Evolutionary conservation across 345 rosid genomes (phyloP).

Genomic region (Acer negundo): DNA sequence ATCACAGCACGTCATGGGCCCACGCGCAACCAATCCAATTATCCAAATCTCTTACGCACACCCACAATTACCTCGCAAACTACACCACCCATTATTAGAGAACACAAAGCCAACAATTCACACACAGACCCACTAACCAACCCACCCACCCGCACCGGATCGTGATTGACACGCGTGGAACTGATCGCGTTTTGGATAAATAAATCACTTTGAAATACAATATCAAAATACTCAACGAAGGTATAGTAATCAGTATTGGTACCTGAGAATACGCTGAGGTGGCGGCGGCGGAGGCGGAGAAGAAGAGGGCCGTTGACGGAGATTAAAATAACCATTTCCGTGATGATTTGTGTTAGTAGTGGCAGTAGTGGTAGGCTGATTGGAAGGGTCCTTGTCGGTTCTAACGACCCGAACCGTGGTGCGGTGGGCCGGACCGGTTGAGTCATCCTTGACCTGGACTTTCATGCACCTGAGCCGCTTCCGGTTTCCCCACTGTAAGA

Average conservation of each 20-base stretch:
- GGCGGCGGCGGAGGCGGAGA: constrained; percentile 47
- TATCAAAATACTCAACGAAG: not conserved
- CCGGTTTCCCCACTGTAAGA: constrained; percentile 76
- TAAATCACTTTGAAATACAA: not conserved
- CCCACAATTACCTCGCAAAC: not conserved
- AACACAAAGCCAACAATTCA: not conserved
- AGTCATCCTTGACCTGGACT: constrained; percentile 55
- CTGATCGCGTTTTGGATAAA: not conserved
- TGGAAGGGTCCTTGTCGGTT: constrained; percentile 37
- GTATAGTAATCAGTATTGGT: not conserved
- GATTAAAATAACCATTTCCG: constrained; percentile 44
- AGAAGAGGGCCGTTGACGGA: constrained; percentile 55
- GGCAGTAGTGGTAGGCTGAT: constrained; percentile 32
- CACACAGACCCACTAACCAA: not conserved
- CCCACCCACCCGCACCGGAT: not conserved
- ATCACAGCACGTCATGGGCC: constrained; percentile 9
- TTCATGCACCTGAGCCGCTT: constrained; percentile 78
- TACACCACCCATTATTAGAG: not conserved
- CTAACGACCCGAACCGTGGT: constrained; percentile 56
- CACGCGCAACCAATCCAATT: constrained; percentile 18
- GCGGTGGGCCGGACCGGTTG: constrained; percentile 37
- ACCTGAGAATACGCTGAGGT: constrained; percentile 66
- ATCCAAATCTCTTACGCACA: not conserved
- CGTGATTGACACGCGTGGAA: not conserved
- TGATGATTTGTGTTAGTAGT: constrained; percentile 20